Percentiles rank a stretch among this genome's conserved stretches.
These are phyloP conservation scores for Periconia sp. DNA, from an alignment of 2,329 filamentous ascomycete genomes.

Conservation along the genomic window DNA sequence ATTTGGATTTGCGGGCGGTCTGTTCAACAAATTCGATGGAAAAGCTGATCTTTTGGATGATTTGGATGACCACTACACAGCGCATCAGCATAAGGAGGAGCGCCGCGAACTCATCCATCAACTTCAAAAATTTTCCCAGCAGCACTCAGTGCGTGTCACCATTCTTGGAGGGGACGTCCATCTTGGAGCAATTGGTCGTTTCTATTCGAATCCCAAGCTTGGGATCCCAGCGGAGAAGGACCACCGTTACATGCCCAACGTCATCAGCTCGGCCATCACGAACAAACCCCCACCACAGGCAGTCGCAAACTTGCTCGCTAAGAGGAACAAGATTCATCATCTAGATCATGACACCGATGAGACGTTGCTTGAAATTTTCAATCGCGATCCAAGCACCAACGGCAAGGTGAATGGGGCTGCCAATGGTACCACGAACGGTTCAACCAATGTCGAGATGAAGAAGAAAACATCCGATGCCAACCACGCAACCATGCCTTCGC, in stretches of 20 bases:
- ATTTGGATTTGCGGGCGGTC: conserved; percentile 79
- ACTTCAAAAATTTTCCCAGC: conserved; percentile 61
- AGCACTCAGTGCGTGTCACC: conserved; percentile 59
- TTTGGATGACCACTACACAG: conserved; percentile 77
- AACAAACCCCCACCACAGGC: conserved; percentile 68
- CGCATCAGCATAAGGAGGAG: conserved; percentile 87
- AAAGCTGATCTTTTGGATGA: conserved; percentile 66
- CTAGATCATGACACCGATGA: conserved; percentile 65
- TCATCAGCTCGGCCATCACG: conserved; percentile 66
- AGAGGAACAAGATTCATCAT: conserved; percentile 67
- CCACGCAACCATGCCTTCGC: conserved; percentile 77
- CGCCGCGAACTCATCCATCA: conserved; percentile 70
- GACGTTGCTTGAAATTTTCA: conserved; percentile 64
- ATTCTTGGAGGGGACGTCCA: conserved; percentile 68
- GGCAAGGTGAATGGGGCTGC: conserved; percentile 18
- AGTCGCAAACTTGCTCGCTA: conserved; percentile 65
- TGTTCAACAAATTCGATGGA: conserved; percentile 95
- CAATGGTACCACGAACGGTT: conserved; percentile 13
- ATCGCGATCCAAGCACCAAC: conserved; percentile 55
- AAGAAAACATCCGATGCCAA: conserved; percentile 72
- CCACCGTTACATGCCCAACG: conserved; percentile 65
- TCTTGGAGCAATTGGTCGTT: conserved; percentile 63
- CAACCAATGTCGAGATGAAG: conserved; percentile 19
- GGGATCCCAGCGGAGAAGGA: conserved; percentile 60
- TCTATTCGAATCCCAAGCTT: conserved; percentile 63